Evolutionary conservation across 2,329 filamentous ascomycete species (phyloP).

Genomic region (Penicillium sp.): DNA sequence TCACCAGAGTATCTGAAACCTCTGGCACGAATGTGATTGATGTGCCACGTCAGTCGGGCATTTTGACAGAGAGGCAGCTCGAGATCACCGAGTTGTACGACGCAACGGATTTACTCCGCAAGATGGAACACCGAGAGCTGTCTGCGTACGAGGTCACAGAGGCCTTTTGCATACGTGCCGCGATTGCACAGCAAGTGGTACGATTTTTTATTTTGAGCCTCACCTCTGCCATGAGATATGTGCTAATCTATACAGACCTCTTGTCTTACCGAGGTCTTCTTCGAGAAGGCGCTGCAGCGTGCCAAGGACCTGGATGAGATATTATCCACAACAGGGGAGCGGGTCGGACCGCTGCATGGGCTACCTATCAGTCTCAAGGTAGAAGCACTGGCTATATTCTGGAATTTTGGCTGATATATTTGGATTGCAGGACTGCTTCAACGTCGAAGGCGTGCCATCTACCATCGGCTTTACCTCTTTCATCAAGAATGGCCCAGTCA

Average conservation of each 20-base stretch:
- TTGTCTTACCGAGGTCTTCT: conserved; percentile 57
- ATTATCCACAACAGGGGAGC: conserved; percentile 37
- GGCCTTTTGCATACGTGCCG: conserved; percentile 19
- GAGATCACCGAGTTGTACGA: conserved; percentile 18
- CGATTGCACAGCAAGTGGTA: conserved; percentile 21
- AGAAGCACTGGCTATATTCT: background rate
- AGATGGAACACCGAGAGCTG: conserved; percentile 4
- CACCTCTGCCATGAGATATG: background rate
- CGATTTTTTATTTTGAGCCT: background rate
- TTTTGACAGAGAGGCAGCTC: conserved; percentile 10
- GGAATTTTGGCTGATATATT: background rate
- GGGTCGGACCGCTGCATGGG: conserved; percentile 63
- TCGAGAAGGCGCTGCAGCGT: conserved; percentile 51
- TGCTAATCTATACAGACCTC: conserved; percentile 29
- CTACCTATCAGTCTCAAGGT: conserved; percentile 58
- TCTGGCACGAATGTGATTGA: conserved; percentile 13
- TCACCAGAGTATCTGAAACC: conserved; percentile 9
- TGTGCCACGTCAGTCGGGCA: conserved; percentile 11
- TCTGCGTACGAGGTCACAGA: conserved; percentile 17
- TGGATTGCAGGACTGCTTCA: conserved; percentile 15
- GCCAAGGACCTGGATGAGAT: conserved; percentile 54
- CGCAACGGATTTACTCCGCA: conserved; percentile 14
- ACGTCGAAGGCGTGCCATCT: conserved; percentile 13
- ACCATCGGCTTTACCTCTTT: conserved; percentile 60
- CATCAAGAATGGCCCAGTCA: conserved; percentile 57